Evolutionary conservation across 2,329 filamentous ascomycete genomes (phyloP), one percentile per base, ranked within the genome.

Genomic region (Pyricularia pennisetigena): DNA sequence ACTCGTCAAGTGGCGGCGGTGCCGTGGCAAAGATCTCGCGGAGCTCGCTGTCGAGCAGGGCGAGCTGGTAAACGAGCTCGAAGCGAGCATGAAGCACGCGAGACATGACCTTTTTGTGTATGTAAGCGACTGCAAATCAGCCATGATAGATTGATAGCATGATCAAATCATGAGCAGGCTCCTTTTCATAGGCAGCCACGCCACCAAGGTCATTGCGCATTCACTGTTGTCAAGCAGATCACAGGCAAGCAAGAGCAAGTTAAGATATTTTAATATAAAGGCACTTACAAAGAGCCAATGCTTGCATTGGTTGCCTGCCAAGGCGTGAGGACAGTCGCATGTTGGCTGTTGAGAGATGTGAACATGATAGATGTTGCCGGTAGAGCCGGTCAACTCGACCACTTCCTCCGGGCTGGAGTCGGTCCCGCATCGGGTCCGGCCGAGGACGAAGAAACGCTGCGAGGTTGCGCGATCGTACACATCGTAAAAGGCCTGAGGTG

Each of bases 311-410:
- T 85, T 81, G 0, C 85, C 84, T 41, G 80, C 80, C 29, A 69
- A 72, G 0, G 80, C 82, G 68, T 88, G 82, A 0, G 86, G 86
- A 70, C 87, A 89, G 65, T 81, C 79, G 74, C 87, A 90, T 0
- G 72, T 77, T 0, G 86, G 85, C 23, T 80, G 72, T n/a, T 79
- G 79, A 3, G 78, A 78, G 67, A 90, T 82, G 41, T 77, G 77
- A 35, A 90, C 82, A 0, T 77, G 83, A 75, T 91, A 90, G 69
- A 90, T 80, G 71, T 90, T 90, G 20, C 88, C 88, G 1, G 87
- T 90, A 10, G 85, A 85, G 0, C 88, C 88, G 0, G 87, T 85
- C 70, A 90, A 78, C 69, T 86, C 80, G 65, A 90, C 79, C 0
- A 75, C 77, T 74, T 90, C 87, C 68, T 82, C 78, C 0, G 81